Evolutionary conservation across 306 rosid species (phyloP).

Genomic region (Malus fusca): DNA sequence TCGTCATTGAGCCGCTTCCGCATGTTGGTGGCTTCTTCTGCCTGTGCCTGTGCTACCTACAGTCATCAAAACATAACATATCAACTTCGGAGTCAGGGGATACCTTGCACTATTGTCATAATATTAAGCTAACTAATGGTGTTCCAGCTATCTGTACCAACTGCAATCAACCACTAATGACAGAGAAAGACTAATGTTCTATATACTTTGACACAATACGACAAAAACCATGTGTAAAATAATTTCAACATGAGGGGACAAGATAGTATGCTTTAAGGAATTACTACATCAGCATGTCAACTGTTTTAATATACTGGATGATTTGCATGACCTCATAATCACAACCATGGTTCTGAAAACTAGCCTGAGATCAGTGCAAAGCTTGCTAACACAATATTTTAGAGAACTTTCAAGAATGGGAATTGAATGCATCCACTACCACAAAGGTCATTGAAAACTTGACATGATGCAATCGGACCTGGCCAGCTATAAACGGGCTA

Average conservation of each 20-base stretch:
- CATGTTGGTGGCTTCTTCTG: slow-evolving; percentile 77
- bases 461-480: not conserved
- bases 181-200: not conserved
- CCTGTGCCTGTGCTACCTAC: slow-evolving; percentile 84
- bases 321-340: not conserved
- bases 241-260: not conserved
- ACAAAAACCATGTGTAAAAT: not conserved
- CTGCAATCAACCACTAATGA: not conserved
- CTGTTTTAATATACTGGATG: not conserved
- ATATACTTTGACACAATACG: not conserved
- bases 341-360: not conserved
- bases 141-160: not conserved
- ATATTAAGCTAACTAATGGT: not conserved
- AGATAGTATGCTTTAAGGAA: not conserved
- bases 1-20: slow-evolving; percentile 57
- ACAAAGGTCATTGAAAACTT: not conserved
- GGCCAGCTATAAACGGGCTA: no score
- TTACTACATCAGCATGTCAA: not conserved
- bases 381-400: not conserved
- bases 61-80: slow-evolving; percentile 2
- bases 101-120: not conserved
- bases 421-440: not conserved
- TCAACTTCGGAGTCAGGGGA: not conserved
- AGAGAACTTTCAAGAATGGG: not conserved
- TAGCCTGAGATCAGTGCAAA: not conserved